phyloP scores from a whole-genome alignment of 306 rosid genomes.

The Rubus idaeus region DNA sequence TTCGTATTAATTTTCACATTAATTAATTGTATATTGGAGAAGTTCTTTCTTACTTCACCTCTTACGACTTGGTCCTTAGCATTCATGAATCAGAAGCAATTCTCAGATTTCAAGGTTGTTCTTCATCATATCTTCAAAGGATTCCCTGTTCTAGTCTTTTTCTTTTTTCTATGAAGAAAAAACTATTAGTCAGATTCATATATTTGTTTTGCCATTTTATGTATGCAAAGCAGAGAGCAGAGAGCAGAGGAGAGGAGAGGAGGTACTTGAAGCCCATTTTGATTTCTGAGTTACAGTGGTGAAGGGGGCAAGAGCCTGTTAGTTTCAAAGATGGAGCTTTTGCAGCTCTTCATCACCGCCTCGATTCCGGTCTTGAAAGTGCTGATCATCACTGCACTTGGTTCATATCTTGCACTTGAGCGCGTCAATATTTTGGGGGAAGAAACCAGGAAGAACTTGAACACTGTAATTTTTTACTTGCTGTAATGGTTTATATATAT shows the following conservation, averaged over 20 bases:
- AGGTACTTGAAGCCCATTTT: background rate
- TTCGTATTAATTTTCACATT: background rate
- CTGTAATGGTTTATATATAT: background rate
- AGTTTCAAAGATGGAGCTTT: constrained; percentile 30
- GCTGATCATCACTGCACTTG: constrained; percentile 49
- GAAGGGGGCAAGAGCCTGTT: background rate
- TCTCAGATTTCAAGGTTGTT: background rate
- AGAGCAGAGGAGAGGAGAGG: background rate
- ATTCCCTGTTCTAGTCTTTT: too few relatives aligned
- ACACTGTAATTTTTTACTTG: constrained; percentile 32
- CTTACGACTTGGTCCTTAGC: background rate
- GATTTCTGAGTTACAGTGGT: background rate
- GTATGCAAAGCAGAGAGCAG: too few relatives aligned
- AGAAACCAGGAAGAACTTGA: constrained; percentile 49
- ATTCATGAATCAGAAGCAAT: background rate
- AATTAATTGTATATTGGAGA: background rate
- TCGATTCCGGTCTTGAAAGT: constrained; percentile 58
- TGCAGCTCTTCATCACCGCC: constrained; percentile 50
- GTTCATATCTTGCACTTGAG: constrained; percentile 54
- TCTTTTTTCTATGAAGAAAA: too few relatives aligned
- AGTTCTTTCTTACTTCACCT: background rate
- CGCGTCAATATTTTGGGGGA: constrained; percentile 36
- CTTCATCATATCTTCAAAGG: background rate
- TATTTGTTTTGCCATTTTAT: too few relatives aligned
- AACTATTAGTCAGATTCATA: too few relatives aligned